Base-by-base conservation (phyloP, 345 rosid species). In the Eutrema heterophyllum region DNA sequence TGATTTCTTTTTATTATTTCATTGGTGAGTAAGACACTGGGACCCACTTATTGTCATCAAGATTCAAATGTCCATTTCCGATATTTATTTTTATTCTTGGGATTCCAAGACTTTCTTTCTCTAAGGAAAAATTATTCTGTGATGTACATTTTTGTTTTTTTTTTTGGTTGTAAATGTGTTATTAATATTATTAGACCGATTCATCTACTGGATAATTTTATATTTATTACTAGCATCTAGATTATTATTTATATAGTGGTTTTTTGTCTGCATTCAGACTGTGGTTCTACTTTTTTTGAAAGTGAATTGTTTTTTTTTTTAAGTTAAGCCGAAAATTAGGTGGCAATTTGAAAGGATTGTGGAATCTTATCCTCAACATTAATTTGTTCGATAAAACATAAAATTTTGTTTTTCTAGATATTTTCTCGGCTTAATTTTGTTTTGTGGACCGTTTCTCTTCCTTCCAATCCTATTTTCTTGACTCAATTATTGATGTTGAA, bases 91-190 rank as follows among this genome's bases (percentile, higher is more conserved):
- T 38, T 39, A 26, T 46, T 52, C 5, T 61, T 52, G 14, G 70
- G 70, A 68, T 52, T 68, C 79, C 70, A 62, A 68, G 79, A 75
- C 74, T 75, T 75, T 74, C 21, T 50, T 75, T 74, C 21, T 50
- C 67, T 6, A 30, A 15, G 4, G 1, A 60, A 45, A 24, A 45
- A 10, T 3, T 32, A 75, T 68, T 53, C 11, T 44, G 33, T 54
- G 63, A 51, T 61, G 49, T 68, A 53, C 68, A 14, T 57, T 10
- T n/a, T n/a, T 18, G 4, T 55, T 29, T 2, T 53, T 29, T 3
- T 48, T 43, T 10, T 15, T 18, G 33, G 13, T 33, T 64, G 52
- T 51, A 27, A 50, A 40, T 58, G 54, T 49, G 13, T 36, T 16
- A 16, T 13, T 54, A 48, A 66, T 74, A 67, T 40, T n/a, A 14